Conservation (phyloP, 441 rosid species). For the Populus tomentosa region DNA sequence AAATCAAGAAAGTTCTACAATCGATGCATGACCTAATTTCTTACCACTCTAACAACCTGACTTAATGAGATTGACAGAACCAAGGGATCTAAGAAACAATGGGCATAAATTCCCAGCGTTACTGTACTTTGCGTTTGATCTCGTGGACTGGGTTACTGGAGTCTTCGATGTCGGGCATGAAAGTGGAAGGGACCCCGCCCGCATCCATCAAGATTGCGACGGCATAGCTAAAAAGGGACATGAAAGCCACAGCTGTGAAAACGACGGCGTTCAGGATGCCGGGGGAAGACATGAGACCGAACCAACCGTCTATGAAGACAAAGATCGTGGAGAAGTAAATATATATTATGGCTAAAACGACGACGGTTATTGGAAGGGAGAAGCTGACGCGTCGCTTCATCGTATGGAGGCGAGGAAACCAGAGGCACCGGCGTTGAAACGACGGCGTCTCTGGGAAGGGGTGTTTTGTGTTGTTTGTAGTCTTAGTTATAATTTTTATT, state of each 20-base stretch:
- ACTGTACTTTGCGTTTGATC: conserved; percentile 81
- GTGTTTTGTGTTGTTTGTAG: background rate
- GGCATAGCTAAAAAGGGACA: conserved; percentile 54
- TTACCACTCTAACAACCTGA: too few species aligned
- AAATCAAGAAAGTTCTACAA: background rate
- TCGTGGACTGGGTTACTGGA: conserved; percentile 57
- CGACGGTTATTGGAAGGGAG: conserved; percentile 64
- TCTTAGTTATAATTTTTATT: too few species aligned
- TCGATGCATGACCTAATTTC: background rate
- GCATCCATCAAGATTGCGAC: conserved; percentile 68
- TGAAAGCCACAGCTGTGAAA: conserved; percentile 60
- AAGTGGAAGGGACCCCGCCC: conserved; percentile 68
- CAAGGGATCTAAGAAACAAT: background rate
- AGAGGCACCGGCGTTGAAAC: conserved; percentile 62
- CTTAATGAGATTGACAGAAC: background rate
- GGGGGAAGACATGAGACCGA: conserved; percentile 70
- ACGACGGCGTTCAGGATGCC: conserved; percentile 65
- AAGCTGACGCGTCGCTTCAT: conserved; percentile 57
- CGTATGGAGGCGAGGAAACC: conserved; percentile 6
- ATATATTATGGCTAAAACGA: conserved; percentile 53
- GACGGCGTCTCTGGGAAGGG: conserved; percentile 55
- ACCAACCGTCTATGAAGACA: conserved; percentile 81
- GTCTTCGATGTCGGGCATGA: conserved; percentile 76
- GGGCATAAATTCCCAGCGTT: too few species aligned
- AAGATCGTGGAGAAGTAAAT: conserved; percentile 69